Conservation (phyloP, 208 protist species). For the Leishmania arabica region DNA sequence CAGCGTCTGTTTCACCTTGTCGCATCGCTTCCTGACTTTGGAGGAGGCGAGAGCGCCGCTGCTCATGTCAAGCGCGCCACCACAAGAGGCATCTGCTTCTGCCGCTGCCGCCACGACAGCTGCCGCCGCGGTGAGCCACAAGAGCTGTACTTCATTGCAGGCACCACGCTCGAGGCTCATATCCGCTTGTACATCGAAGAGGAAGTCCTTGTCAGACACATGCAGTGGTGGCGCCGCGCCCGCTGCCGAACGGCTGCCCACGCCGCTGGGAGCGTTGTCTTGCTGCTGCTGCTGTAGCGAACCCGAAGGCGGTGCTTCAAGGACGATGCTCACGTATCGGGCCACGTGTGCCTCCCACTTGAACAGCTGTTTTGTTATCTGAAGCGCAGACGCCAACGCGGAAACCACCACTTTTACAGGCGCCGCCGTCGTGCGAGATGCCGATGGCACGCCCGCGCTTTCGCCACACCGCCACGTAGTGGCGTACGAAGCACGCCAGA, state of each 20-base stretch:
- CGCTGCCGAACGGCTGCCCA: background rate
- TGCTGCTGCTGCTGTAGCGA: background rate
- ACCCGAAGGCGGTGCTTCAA: background rate
- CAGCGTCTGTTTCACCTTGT: constrained; percentile 14
- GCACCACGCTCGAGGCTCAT: constrained; percentile 16
- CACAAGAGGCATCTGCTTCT: background rate
- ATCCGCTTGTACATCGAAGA: constrained; percentile 5
- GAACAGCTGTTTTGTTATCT: constrained; percentile 13
- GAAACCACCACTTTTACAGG: constrained; percentile 1
- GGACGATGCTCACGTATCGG: constrained; percentile 10
- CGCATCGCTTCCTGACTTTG: constrained; percentile 9
- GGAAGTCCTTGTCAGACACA: background rate
- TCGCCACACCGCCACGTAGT: background rate
- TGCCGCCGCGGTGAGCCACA: constrained; percentile 21
- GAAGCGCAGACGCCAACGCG: background rate
- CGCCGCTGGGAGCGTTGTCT: background rate
- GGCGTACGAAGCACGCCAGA: constrained; percentile 18
- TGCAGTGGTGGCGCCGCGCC: background rate
- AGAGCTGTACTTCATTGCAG: constrained; percentile 18
- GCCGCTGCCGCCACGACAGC: background rate
- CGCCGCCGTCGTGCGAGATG: background rate
- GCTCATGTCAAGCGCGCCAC: background rate
- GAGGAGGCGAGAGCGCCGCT: background rate
- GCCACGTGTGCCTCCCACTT: constrained; percentile 30
- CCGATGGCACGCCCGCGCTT: background rate